phyloP scores from a whole-genome alignment of 352 stramenopile species.

The Phytophthora capsici region DNA sequence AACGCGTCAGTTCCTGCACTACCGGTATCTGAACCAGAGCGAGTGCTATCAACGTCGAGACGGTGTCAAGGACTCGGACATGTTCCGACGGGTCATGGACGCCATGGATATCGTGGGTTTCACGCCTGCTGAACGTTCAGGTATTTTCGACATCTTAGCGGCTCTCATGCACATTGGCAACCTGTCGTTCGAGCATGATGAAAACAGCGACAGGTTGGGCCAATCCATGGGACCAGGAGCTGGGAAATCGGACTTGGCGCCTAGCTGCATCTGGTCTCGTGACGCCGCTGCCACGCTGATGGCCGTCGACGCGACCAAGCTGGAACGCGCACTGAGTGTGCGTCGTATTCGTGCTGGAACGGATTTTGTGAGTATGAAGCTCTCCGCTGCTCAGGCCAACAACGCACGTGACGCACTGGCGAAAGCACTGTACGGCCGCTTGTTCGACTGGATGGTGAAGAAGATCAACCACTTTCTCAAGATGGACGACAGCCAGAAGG shows the following conservation, averaged over 20 bases:
- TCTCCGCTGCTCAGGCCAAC: constrained; percentile 83
- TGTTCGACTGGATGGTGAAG: constrained; percentile 92
- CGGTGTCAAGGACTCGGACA: constrained; percentile 73
- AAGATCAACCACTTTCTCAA: constrained; percentile 88
- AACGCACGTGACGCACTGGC: constrained; percentile 84
- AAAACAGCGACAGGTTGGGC: constrained; percentile 57
- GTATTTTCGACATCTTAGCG: constrained; percentile 85
- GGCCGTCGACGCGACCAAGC: constrained; percentile 70
- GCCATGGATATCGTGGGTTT: constrained; percentile 89
- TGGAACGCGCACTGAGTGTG: constrained; percentile 78
- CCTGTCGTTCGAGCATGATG: constrained; percentile 85
- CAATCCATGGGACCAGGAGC: constrained; percentile 40
- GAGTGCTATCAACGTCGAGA: constrained; percentile 84
- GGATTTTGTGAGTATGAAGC: constrained; percentile 87
- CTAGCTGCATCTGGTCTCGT: constrained; percentile 72
- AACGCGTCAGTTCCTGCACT: constrained; percentile 70
- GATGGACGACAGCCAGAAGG: constrained; percentile 79
- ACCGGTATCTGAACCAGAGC: constrained; percentile 88
- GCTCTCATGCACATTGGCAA: constrained; percentile 92
- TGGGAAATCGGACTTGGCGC: constrained; percentile 51
- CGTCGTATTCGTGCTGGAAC: constrained; percentile 82
- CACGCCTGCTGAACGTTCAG: constrained; percentile 67
- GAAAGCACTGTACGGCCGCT: constrained; percentile 86
- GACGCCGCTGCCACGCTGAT: constrained; percentile 76
- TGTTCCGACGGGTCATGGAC: constrained; percentile 81